Conservation (phyloP, 2,329 filamentous ascomycete species). For the Aspergillus floridensis region DNA sequence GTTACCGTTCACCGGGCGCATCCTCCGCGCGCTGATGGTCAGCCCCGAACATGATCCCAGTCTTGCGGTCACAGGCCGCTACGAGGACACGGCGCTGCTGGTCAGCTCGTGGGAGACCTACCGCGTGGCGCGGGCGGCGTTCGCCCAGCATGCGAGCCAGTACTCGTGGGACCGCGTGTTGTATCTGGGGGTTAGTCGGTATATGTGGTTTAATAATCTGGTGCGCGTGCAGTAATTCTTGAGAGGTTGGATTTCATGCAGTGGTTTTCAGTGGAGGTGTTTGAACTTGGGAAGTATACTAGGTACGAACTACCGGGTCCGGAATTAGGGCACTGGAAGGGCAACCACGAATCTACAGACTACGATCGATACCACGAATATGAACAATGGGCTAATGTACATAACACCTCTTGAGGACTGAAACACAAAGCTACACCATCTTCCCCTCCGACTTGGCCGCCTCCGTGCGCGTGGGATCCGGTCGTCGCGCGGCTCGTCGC, state of each 20-base stretch:
- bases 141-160: conserved; percentile 40
- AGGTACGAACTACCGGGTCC: too few species aligned
- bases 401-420: rapidly evolving
- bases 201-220: conserved; percentile 43
- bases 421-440: not conserved
- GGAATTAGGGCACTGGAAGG: too few species aligned
- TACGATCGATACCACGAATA: not conserved
- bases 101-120: conserved; percentile 41
- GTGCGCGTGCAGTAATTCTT: conserved; percentile 4
- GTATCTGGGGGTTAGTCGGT: conserved; percentile 42
- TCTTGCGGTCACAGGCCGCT: conserved; percentile 5
- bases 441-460: not conserved
- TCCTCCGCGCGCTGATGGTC: conserved; percentile 19
- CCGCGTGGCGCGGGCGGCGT: conserved; percentile 35
- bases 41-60: not conserved
- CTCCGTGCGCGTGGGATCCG: not conserved
- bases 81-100: conserved; percentile 32
- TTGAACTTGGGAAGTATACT: too few species aligned
- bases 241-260: too few species aligned
- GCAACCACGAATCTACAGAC: too few species aligned
- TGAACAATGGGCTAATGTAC: not conserved
- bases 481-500: not conserved
- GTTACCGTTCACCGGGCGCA: conserved; percentile 32
- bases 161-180: conserved; percentile 44
- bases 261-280: too few species aligned